Conservation (phyloP, 2,329 filamentous ascomycete genomes). For the Calonectria pteridis region DNA sequence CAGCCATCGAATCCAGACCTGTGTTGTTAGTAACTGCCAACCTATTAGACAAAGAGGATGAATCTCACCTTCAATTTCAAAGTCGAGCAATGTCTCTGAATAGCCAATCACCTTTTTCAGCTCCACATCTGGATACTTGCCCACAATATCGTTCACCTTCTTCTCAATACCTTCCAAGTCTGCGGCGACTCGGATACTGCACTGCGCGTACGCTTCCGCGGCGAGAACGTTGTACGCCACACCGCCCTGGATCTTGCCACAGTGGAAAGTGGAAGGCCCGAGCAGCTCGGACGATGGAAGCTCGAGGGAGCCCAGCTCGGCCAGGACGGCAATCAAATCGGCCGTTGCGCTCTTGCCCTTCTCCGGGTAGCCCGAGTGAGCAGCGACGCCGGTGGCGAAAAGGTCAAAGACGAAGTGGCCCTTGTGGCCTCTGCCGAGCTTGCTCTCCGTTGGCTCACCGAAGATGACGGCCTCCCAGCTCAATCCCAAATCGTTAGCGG, state of each 20-base stretch:
- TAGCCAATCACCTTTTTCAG: conserved; percentile 53
- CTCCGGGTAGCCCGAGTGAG: conserved; percentile 37
- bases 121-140: conserved; percentile 48
- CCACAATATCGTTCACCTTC: conserved; percentile 48
- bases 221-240: conserved; percentile 56
- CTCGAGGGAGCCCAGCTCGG: conserved; percentile 40
- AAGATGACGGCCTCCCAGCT: conserved; percentile 75
- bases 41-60: not conserved
- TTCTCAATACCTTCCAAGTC: conserved; percentile 50
- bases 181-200: conserved; percentile 53
- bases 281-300: conserved; percentile 53
- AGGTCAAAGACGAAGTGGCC: conserved; percentile 72
- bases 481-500: conserved; percentile 59
- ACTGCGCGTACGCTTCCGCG: conserved; percentile 53
- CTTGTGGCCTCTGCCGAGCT: conserved; percentile 79
- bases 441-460: conserved; percentile 79
- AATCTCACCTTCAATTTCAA: conserved; percentile 50
- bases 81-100: conserved; percentile 53
- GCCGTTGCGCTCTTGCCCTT: conserved; percentile 31
- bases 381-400: conserved; percentile 71
- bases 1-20: conserved; percentile 30
- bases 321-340: conserved; percentile 24
- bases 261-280: conserved; percentile 55
- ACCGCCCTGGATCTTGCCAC: conserved; percentile 54
- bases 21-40: not conserved